Conservation (phyloP, 2,329 filamentous ascomycete species). For the Nothomitra cinnamomea region DNA sequence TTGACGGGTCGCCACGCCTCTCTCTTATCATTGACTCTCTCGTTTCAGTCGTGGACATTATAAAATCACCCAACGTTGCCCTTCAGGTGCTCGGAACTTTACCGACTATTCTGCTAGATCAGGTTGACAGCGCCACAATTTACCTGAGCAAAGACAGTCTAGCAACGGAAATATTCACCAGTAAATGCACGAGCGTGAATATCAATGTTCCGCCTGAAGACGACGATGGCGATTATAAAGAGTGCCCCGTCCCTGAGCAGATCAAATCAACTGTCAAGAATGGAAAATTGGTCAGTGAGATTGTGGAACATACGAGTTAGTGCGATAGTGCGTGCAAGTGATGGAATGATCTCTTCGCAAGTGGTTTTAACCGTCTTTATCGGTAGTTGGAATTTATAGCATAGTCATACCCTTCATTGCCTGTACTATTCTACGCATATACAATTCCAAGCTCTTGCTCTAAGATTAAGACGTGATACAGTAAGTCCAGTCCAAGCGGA, state of each 20-base stretch:
- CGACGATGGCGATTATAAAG: slow-evolving; percentile 66
- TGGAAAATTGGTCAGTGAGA: slow-evolving; percentile 72
- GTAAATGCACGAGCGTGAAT: slow-evolving; percentile 77
- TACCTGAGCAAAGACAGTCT: slow-evolving; percentile 72
- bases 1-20: slow-evolving; percentile 75
- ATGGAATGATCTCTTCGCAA: neutral
- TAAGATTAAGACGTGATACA: neutral
- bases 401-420: neutral
- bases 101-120: slow-evolving; percentile 79
- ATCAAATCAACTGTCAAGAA: slow-evolving; percentile 66
- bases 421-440: neutral
- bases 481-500: neutral
- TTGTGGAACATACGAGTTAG: slow-evolving; percentile 81
- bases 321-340: neutral
- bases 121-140: slow-evolving; percentile 76
- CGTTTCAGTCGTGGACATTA: slow-evolving; percentile 81
- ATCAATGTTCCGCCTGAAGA: slow-evolving; percentile 56
- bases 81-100: slow-evolving; percentile 77
- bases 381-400: too few species aligned
- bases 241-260: slow-evolving; percentile 78
- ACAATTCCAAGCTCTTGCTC: neutral
- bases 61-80: slow-evolving; percentile 89
- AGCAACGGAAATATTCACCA: slow-evolving; percentile 68
- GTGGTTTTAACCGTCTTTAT: neutral
- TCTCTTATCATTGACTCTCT: slow-evolving; percentile 80